Evolutionary conservation across 2,329 filamentous ascomycete genomes (phyloP), one percentile per base, ranked within the genome.

Genomic region (Penicillium concentricum): DNA sequence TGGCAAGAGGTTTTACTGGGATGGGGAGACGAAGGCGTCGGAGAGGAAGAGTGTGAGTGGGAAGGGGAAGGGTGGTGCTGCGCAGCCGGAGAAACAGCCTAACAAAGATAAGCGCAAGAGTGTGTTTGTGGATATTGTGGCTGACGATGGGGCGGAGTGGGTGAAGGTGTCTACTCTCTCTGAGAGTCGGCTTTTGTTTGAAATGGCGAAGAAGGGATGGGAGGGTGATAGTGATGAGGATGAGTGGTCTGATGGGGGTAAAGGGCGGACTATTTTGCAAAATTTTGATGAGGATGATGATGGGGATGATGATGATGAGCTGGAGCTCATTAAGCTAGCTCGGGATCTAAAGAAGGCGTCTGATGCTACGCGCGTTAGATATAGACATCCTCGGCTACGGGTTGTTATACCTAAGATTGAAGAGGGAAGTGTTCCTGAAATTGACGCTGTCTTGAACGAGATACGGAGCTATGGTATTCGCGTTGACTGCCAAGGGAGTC

Each of bases 141-240:
- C 84, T 2, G 77, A 84, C 54, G 80, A 84, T 68, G 87, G 87
- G 12, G 73, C 80, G 56, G 80, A 85, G 64, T 90, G 87, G 87
- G 81, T 87, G 52, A 89, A 89, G 69, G 82, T 90, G 1, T 88
- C 84, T 5, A 87, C 85, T 5, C 76, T 87, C 24, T 87, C 84
- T 0, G 82, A 87, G 61, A 84, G 80, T 56, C 78, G 86, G 50
- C 74, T 90, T 30, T 72, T 89, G 18, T 87, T 87, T 67, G 87
- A 90, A 63, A 79, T 89, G 61, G 87, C 87, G 4, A 87, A 88
- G 69, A 81, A 86, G 56, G 86, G 87, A 12, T 88, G 85, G 81
- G 82, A 84, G 61, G 72, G 70, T 42, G 77, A 75, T 54, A 77
- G 51, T 45, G 63, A 72, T 34, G 81, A 81, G 44, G 78, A 81